Evolutionary conservation across 306 rosid genomes (phyloP).

Genomic region (Corylus americana): DNA sequence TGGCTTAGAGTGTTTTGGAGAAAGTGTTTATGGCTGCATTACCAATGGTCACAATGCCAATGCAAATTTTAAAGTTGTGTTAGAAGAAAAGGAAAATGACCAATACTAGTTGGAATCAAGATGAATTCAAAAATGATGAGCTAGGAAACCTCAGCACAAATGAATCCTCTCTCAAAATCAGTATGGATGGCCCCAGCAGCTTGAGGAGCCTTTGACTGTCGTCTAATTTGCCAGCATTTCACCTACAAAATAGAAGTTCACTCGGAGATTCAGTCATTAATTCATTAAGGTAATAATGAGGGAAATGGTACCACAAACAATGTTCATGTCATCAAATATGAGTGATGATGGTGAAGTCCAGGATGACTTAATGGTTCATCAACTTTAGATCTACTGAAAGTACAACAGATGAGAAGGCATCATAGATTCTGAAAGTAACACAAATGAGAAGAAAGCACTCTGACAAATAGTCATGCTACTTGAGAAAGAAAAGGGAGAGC

Average conservation of each 20-base stretch:
- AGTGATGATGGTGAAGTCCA: not conserved
- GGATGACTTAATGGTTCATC: not conserved
- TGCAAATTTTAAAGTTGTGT: not conserved
- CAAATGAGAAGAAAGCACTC: not conserved
- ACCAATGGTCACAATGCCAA: conserved; percentile 9
- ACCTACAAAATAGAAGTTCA: conserved; percentile 60
- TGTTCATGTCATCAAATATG: not conserved
- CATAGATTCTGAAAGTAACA: not conserved
- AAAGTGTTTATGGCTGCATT: not conserved
- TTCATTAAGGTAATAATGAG: not conserved
- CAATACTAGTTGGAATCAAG: conserved; percentile 1
- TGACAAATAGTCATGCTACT: not conserved
- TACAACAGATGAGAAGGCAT: not conserved
- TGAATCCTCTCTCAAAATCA: conserved; percentile 95
- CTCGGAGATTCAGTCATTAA: not conserved
- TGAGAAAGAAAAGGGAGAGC: not conserved
- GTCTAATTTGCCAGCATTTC: conserved; percentile 98
- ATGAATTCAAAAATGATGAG: conserved; percentile 16
- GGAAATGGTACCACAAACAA: not conserved
- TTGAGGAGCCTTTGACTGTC: conserved; percentile 95
- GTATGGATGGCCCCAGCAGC: conserved; percentile 98
- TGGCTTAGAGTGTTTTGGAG: not conserved
- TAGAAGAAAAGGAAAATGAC: conserved; percentile 9
- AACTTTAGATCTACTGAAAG: not conserved
- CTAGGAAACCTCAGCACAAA: conserved; percentile 89